A percentile compares a stretch with the other conserved stretches of the same genome.
These are phyloP conservation scores for Backusella morwellensis DNA, from an alignment of 192 early-diverging fungal species.

Conservation along the genomic window DNA sequence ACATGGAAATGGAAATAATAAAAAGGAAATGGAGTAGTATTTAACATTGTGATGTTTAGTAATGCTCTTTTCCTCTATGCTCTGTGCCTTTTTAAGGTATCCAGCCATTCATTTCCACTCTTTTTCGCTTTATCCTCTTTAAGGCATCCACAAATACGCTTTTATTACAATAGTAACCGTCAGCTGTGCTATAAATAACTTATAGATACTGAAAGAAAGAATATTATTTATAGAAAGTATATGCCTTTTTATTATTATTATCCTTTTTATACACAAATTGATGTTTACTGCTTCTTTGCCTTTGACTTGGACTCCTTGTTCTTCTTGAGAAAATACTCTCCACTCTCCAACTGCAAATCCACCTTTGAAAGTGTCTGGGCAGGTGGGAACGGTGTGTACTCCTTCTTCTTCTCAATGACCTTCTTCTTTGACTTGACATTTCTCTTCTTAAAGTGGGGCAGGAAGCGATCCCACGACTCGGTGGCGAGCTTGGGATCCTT, in stretches of 20 bases:
- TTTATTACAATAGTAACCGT: too few species aligned
- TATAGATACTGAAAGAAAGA: background rate
- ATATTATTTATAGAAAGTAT: too few species aligned
- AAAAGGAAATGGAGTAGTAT: too few species aligned
- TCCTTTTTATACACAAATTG: background rate
- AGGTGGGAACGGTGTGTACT: slow-evolving; percentile 89
- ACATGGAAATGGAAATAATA: too few species aligned
- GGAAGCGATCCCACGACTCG: slow-evolving; percentile 97
- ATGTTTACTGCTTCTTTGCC: slow-evolving; percentile 6
- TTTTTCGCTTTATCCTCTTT: too few species aligned
- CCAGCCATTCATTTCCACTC: too few species aligned
- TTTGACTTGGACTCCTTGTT: slow-evolving; percentile 4
- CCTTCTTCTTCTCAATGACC: slow-evolving; percentile 56
- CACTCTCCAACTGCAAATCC: slow-evolving; percentile 90
- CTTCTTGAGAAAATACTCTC: slow-evolving; percentile 91
- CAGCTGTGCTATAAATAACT: too few species aligned
- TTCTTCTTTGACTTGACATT: slow-evolving; percentile 74
- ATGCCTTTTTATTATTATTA: background rate
- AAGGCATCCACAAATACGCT: too few species aligned
- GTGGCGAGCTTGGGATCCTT: slow-evolving; percentile 93
- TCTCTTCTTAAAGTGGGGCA: slow-evolving; percentile 95
- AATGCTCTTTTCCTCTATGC: too few species aligned
- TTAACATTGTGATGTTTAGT: too few species aligned
- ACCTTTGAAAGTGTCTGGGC: slow-evolving; percentile 81
- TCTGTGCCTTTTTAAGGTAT: too few species aligned